These are phyloP conservation scores for Ogataea polymorpha DNA, from an alignment of 805 yeast genomes.

Conservation along the genomic window DNA sequence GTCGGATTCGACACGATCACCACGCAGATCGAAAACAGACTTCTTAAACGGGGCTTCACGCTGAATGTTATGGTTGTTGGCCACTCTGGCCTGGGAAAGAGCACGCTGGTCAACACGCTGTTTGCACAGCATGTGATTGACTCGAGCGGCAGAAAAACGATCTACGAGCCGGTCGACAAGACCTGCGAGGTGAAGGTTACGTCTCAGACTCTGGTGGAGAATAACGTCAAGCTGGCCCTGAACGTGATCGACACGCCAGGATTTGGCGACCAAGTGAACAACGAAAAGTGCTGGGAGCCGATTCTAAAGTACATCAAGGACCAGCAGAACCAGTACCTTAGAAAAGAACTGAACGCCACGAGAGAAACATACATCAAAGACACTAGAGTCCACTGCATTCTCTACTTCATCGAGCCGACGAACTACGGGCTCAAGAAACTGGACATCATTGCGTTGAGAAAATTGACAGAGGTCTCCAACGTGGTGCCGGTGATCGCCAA, in stretches of 20 bases:
- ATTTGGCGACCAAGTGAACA: slow-evolving; percentile 94
- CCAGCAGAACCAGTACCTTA: slow-evolving; percentile 85
- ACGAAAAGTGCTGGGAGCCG: slow-evolving; percentile 96
- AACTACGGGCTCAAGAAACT: slow-evolving; percentile 80
- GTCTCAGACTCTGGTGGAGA: slow-evolving; percentile 72
- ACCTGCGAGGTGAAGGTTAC: slow-evolving; percentile 82
- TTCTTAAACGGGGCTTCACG: slow-evolving; percentile 90
- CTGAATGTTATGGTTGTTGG: slow-evolving; percentile 94
- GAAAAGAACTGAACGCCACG: slow-evolving; percentile 92
- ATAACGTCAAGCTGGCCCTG: slow-evolving; percentile 79
- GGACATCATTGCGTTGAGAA: slow-evolving; percentile 79
- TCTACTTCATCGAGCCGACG: slow-evolving; percentile 88
- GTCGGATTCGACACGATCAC: slow-evolving; percentile 98
- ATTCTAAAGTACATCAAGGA: slow-evolving; percentile 91
- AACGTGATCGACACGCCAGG: slow-evolving; percentile 97
- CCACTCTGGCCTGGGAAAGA: slow-evolving; percentile 89
- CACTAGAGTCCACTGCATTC: slow-evolving; percentile 88
- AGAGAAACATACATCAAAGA: slow-evolving; percentile 81
- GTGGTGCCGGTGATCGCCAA: slow-evolving; percentile 96
- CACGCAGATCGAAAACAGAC: slow-evolving; percentile 87
- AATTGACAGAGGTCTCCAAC: slow-evolving; percentile 84
- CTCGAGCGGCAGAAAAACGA: slow-evolving; percentile 66
- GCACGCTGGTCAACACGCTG: slow-evolving; percentile 86
- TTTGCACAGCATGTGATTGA: slow-evolving; percentile 79
- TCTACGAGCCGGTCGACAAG: slow-evolving; percentile 72